These are phyloP conservation scores for Diplodia intermedia DNA, from an alignment of 2,329 filamentous ascomycete species.

Conservation along the genomic window DNA sequence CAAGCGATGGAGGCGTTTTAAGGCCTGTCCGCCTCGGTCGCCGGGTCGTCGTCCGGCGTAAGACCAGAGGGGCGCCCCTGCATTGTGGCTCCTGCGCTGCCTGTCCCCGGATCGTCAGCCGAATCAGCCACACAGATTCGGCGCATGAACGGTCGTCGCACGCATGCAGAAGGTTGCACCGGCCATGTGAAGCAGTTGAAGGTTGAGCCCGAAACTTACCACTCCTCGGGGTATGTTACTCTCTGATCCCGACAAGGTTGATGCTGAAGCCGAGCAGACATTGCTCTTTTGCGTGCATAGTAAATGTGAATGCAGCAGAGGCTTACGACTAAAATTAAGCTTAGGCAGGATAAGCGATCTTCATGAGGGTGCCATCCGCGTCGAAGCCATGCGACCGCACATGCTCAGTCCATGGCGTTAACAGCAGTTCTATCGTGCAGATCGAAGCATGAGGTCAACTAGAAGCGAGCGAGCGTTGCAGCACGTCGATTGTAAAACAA, in stretches of 20 bases:
- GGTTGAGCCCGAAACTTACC: background rate
- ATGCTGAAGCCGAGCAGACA: background rate
- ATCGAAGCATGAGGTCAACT: background rate
- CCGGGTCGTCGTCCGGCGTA: background rate
- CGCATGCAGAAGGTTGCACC: background rate
- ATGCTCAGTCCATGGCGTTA: background rate
- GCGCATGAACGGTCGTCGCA: background rate
- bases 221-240: background rate
- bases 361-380: background rate
- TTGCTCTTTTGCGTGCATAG: background rate
- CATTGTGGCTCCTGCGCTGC: background rate
- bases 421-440: background rate
- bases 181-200: background rate
- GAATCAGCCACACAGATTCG: background rate
- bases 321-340: background rate
- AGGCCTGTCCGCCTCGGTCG: background rate
- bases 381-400: background rate
- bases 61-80: background rate
- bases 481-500: background rate
- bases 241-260: background rate
- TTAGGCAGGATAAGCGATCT: background rate
- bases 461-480: background rate
- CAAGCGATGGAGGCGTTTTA: background rate
- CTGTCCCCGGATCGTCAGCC: background rate
- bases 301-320: background rate